Evolutionary conservation across 192 early-diverging fungal genomes (phyloP).

Genomic region (Coemansia asiatica): DNA sequence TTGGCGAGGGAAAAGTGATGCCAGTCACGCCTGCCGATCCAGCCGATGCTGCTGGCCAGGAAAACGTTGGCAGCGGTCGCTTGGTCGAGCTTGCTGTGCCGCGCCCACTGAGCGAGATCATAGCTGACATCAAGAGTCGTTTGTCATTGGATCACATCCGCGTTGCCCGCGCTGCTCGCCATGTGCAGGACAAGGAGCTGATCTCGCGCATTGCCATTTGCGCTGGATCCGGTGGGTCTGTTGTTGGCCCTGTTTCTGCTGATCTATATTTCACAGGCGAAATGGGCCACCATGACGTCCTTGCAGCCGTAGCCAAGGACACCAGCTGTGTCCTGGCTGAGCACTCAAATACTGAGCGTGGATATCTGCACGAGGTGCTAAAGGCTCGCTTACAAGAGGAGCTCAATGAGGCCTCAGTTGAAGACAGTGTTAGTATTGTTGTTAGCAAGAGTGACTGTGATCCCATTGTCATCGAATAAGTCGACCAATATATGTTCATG

Average conservation of each 20-base stretch:
- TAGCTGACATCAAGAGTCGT: constrained; percentile 41
- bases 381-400: constrained; percentile 61
- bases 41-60: constrained; percentile 36
- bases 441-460: constrained; percentile 75
- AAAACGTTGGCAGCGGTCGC: constrained; percentile 36
- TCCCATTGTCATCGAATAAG: constrained; percentile 62
- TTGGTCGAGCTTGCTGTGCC: constrained; percentile 31
- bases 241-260: constrained; percentile 58
- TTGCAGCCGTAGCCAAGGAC: constrained; percentile 73
- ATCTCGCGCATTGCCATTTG: constrained; percentile 84
- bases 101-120: constrained; percentile 21
- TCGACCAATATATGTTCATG: not conserved
- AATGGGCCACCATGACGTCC: constrained; percentile 92
- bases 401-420: constrained; percentile 38
- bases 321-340: constrained; percentile 86
- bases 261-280: constrained; percentile 93
- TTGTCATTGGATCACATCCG: constrained; percentile 71
- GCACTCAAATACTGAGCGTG: constrained; percentile 91
- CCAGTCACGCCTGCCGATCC: constrained; percentile 45
- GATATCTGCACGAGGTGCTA: constrained; percentile 69
- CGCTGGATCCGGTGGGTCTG: constrained; percentile 81
- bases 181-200: constrained; percentile 37
- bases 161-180: constrained; percentile 65
- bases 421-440: constrained; percentile 61
- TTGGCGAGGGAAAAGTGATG: constrained; percentile 22